Percentiles rank a stretch among this genome's conserved stretches.
phyloP scores from a whole-genome alignment of 805 yeast genomes.

The Candida nonsorbophila region DNA sequence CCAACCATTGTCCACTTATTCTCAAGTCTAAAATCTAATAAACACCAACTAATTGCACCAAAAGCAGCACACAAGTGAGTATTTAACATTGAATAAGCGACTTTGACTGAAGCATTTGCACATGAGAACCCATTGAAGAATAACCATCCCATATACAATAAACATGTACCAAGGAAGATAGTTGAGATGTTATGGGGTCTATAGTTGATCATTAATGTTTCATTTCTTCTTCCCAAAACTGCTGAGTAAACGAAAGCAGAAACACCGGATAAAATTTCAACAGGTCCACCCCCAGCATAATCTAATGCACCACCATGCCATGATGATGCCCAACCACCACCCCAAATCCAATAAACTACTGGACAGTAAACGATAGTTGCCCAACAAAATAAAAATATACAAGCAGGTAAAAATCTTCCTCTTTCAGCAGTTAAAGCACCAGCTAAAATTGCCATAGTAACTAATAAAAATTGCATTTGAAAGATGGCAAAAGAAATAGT shows the following conservation, averaged over 20 bases:
- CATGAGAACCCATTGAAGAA: slow-evolving; percentile 93
- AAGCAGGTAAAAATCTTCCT: slow-evolving; percentile 80
- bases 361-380: slow-evolving; percentile 92
- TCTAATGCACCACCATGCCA: slow-evolving; percentile 85
- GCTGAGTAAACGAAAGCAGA: slow-evolving; percentile 85
- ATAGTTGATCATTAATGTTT: slow-evolving; percentile 77
- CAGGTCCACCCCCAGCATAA: slow-evolving; percentile 98
- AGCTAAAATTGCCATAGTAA: slow-evolving; percentile 85
- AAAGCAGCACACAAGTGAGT: slow-evolving; percentile 85
- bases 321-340: slow-evolving; percentile 84
- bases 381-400: slow-evolving; percentile 82
- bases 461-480: slow-evolving; percentile 88
- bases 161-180: slow-evolving; percentile 80
- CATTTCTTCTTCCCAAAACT: slow-evolving; percentile 70
- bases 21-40: slow-evolving; percentile 83
- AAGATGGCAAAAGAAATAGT: slow-evolving; percentile 80
- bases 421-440: slow-evolving; percentile 89
- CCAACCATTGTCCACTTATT: slow-evolving; percentile 94
- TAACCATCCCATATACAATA: slow-evolving; percentile 94
- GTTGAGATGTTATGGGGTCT: slow-evolving; percentile 94
- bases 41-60: slow-evolving; percentile 90
- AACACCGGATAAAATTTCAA: slow-evolving; percentile 87
- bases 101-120: slow-evolving; percentile 72
- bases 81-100: slow-evolving; percentile 87
- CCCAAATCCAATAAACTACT: slow-evolving; percentile 95